Conservation (phyloP, 1,284 basidiomycete genomes). For the Heterobasidion annosum region DNA sequence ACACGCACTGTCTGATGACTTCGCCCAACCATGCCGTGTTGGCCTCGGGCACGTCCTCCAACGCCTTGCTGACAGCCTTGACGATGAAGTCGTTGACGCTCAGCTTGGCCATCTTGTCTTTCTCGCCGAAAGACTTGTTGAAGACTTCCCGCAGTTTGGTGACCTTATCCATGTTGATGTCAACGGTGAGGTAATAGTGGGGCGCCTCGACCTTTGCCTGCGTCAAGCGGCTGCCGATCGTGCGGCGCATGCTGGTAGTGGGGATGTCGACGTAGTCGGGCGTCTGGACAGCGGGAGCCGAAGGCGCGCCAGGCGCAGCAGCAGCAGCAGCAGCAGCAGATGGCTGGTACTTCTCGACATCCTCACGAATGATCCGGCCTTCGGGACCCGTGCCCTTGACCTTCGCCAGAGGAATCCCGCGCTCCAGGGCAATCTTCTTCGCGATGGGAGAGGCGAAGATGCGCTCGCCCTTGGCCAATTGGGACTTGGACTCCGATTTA, state of each 20-base stretch:
- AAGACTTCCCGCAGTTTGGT: constrained; percentile 93
- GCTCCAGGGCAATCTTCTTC: constrained; percentile 94
- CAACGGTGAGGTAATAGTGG: constrained; percentile 96
- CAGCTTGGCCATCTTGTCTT: constrained; percentile 80
- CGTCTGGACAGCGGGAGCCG: constrained; percentile 31
- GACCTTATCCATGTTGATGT: constrained; percentile 97
- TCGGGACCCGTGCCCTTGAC: constrained; percentile 93
- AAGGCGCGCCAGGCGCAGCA: constrained; percentile 28
- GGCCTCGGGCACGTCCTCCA: constrained; percentile 93
- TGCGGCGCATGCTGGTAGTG: constrained; percentile 91
- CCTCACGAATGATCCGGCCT: constrained; percentile 89
- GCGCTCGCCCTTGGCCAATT: constrained; percentile 61
- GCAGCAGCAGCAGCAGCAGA: constrained; percentile 32
- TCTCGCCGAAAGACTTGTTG: constrained; percentile 82
- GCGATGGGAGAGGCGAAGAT: constrained; percentile 95
- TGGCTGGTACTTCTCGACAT: constrained; percentile 85
- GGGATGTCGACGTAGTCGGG: constrained; percentile 86
- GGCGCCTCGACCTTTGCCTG: constrained; percentile 93
- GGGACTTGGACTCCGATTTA: constrained; percentile 30
- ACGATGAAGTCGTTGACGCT: constrained; percentile 98
- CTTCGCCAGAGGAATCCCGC: constrained; percentile 85
- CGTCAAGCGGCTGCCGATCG: constrained; percentile 84
- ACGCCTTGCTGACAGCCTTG: constrained; percentile 88
- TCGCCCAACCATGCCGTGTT: constrained; percentile 99
- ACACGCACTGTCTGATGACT: constrained; percentile 81